Conservation (phyloP, 176 grass and related monocot species). For the Otatea glauca region DNA sequence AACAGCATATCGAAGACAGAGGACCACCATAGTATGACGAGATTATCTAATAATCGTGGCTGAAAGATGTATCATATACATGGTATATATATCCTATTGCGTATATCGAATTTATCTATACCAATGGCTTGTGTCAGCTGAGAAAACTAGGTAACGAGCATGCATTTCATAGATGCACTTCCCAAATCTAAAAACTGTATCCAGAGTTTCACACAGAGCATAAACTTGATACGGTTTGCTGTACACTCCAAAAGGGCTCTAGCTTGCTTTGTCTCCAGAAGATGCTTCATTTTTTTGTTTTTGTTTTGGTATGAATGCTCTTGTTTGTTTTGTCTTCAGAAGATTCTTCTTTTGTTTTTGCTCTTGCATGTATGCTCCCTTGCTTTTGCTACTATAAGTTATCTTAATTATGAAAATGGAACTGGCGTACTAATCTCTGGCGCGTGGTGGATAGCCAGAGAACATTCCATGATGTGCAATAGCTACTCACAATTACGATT, state of each 20-base stretch:
- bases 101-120: slow-evolving; percentile 17
- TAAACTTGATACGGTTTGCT: neutral
- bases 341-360: neutral
- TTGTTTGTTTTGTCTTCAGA: neutral
- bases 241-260: slow-evolving; percentile 6
- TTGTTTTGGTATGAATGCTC: neutral
- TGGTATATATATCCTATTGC: slow-evolving; percentile 24
- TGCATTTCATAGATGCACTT: neutral
- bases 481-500: neutral
- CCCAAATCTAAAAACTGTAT: neutral
- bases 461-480: neutral
- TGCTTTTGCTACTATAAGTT: neutral
- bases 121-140: slow-evolving; percentile 13
- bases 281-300: neutral
- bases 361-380: neutral
- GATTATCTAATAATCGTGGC: slow-evolving; percentile 28
- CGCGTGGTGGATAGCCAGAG: neutral
- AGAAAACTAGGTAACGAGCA: slow-evolving; percentile 7
- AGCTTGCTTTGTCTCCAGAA: neutral
- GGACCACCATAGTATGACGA: slow-evolving; percentile 24
- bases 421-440: neutral
- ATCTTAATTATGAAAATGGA: neutral
- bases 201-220: neutral
- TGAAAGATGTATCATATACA: neutral
- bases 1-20: neutral